Percentiles rank a stretch among this genome's conserved stretches.
Evolutionary conservation across 352 stramenopile species (phyloP).

Genomic region (Halophytophthora batemanensis): DNA sequence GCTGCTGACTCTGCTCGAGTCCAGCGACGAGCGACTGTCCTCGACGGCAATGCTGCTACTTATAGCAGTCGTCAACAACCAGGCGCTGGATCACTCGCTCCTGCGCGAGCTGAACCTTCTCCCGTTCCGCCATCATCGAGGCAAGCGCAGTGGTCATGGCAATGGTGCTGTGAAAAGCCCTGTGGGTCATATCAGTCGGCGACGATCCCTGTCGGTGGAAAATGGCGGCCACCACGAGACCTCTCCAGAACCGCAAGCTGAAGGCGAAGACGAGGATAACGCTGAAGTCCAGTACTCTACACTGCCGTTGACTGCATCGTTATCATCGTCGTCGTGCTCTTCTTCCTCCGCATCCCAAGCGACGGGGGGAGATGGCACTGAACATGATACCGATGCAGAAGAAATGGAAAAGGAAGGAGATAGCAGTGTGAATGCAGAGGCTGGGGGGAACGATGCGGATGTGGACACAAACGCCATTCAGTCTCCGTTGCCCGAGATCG

Average conservation of each 20-base stretch:
- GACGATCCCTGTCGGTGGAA: not conserved
- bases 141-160: slow-evolving; percentile 9
- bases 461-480: slow-evolving; percentile 3
- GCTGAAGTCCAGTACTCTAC: slow-evolving; percentile 3
- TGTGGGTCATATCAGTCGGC: not conserved
- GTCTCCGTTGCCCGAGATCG: not conserved
- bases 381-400: not conserved
- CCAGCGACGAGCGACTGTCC: slow-evolving; percentile 56
- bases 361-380: not conserved
- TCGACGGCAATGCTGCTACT: slow-evolving; percentile 61
- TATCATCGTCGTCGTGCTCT: slow-evolving; percentile 22
- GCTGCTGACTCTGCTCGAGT: slow-evolving; percentile 57
- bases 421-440: slow-evolving; percentile 13
- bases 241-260: not conserved
- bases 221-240: not conserved
- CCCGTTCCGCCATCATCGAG: slow-evolving; percentile 41
- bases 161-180: not conserved
- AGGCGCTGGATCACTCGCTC: slow-evolving; percentile 55
- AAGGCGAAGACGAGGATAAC: slow-evolving; percentile 2
- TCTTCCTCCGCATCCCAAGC: slow-evolving; percentile 18
- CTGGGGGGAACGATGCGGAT: slow-evolving; percentile 8
- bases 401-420: slow-evolving; percentile 9
- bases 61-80: slow-evolving; percentile 64
- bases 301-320: slow-evolving; percentile 13
- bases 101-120: slow-evolving; percentile 58